Evolutionary conservation across 352 stramenopile species (phyloP), one percentile per base, ranked within the genome.

Genomic region (Pythium sukuiense): DNA sequence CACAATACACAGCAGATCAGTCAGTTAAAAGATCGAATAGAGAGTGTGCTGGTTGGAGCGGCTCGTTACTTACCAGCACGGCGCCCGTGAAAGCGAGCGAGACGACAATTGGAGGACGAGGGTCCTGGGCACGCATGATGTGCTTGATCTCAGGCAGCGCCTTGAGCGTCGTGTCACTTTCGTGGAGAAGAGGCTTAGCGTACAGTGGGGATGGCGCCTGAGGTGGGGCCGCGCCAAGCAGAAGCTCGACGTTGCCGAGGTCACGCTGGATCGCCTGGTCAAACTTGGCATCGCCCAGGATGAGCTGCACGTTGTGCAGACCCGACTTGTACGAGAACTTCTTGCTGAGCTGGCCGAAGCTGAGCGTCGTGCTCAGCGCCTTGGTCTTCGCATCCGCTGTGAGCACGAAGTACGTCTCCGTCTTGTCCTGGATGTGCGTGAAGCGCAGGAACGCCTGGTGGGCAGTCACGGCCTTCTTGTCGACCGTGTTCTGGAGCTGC

Each of bases 101-200:
- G 50, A 95, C 80, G 8, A 58, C 43, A 32, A 91, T 55, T 30
- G 80, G 81, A 30, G 88, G 87, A 27, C 88, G 82, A 55, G 76
- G 59, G 65, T 95, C 87, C 50, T 93, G 74, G 33, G 77, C 55
- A 48, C 88, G 85, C 88, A 96, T 96, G 37, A 94, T 75, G 77
- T 97, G 89, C 66, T 82, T 70, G 63, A 96, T 97, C 69, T 96
- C 88, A 0, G 87, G 88, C 56, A 97, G 76, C 27, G 87, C 83
- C 66, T 81, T 80, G 5, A 97, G 77, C 55, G 89, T 93, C 60
- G 87, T 92, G 69, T 97, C 89, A 26, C 87, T 96, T 55, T 96
- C 87, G 63, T 97, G 70, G 27, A 95, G 76, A 55, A 97, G 76
- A 43, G 83, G 73, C 70, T 94, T 95, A 37, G 87, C 80, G 74